Evolutionary conservation across 495 filamentous ascomycete genomes (phyloP).

Genomic region (Aspergillus sclerotioniger): DNA sequence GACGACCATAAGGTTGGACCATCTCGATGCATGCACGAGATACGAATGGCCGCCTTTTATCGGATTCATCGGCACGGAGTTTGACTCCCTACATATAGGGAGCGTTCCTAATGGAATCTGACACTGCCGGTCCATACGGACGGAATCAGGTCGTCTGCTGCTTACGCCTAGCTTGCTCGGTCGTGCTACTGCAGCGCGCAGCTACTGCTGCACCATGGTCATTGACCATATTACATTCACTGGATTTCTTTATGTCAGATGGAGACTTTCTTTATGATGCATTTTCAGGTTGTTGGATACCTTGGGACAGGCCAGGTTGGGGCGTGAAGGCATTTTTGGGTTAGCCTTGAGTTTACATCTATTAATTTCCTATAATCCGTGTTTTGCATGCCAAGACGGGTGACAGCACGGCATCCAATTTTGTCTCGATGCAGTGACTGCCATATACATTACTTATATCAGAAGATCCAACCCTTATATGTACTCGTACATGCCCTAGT

Average conservation of each 20-base stretch:
- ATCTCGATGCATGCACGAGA: constrained; percentile 12
- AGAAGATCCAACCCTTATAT: too few relatives aligned
- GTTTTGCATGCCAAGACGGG: not conserved
- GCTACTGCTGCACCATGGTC: not conserved
- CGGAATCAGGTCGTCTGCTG: constrained; percentile 1
- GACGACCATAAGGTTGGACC: constrained; percentile 16
- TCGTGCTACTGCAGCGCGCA: too few relatives aligned
- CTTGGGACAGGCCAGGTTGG: constrained; percentile 12
- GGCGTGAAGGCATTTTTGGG: constrained; percentile 8
- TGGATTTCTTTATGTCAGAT: constrained; percentile 12
- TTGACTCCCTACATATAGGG: constrained; percentile 2
- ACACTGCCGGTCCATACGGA: not conserved
- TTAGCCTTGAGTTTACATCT: constrained; percentile 2
- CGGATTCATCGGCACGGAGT: constrained; percentile 13
- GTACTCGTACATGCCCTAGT: too few relatives aligned
- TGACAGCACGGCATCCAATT: too few relatives aligned
- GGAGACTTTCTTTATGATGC: constrained; percentile 16
- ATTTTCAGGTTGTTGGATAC: constrained; percentile 15
- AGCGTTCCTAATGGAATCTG: constrained; percentile 1
- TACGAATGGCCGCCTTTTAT: constrained; percentile 13
- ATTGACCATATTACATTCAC: constrained; percentile 4
- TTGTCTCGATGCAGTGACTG: too few relatives aligned
- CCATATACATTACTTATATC: too few relatives aligned
- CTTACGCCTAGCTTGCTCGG: constrained; percentile 6
- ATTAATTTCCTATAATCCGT: constrained; percentile 17